Evolutionary conservation across 2,329 filamentous ascomycete genomes (phyloP).

Genomic region (Curvularia verruculosa): DNA sequence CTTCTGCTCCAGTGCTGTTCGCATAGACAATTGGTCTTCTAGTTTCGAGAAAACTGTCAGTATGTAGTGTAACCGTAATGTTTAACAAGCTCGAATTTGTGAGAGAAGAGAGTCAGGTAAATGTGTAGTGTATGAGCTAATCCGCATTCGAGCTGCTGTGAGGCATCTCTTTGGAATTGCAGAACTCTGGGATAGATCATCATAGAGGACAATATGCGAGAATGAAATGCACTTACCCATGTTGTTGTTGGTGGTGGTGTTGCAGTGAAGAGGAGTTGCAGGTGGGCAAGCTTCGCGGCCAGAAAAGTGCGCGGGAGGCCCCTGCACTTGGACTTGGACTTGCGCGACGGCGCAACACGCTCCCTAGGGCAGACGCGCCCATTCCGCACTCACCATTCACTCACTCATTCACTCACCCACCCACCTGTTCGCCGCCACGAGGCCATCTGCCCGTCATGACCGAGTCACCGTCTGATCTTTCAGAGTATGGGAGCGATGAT

Average conservation of each 20-base stretch:
- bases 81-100: not conserved
- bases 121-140: slow-evolving; percentile 53
- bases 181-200: slow-evolving; percentile 57
- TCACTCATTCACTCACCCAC: not conserved
- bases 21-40: slow-evolving; percentile 12
- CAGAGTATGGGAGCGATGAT: slow-evolving; percentile 67
- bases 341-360: slow-evolving; percentile 15
- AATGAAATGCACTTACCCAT: not conserved
- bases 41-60: slow-evolving; percentile 18
- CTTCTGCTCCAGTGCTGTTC: slow-evolving; percentile 17
- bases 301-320: slow-evolving; percentile 19
- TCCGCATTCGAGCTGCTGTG: slow-evolving; percentile 50
- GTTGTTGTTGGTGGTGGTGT: not conserved
- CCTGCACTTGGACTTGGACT: slow-evolving; percentile 16
- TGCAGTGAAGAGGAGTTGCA: not conserved
- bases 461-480: slow-evolving; percentile 68
- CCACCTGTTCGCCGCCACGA: not conserved
- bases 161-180: slow-evolving; percentile 56
- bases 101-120: slow-evolving; percentile 48
- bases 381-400: not conserved
- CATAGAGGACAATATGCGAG: slow-evolving; percentile 27
- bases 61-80: slow-evolving; percentile 7
- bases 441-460: slow-evolving; percentile 35
- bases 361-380: slow-evolving; percentile 9
- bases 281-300: not conserved